A percentile compares a stretch with the other conserved stretches of the same genome.
These are phyloP conservation scores for Lachnellula arida DNA, from an alignment of 2,329 filamentous ascomycete species.

Conservation along the genomic window DNA sequence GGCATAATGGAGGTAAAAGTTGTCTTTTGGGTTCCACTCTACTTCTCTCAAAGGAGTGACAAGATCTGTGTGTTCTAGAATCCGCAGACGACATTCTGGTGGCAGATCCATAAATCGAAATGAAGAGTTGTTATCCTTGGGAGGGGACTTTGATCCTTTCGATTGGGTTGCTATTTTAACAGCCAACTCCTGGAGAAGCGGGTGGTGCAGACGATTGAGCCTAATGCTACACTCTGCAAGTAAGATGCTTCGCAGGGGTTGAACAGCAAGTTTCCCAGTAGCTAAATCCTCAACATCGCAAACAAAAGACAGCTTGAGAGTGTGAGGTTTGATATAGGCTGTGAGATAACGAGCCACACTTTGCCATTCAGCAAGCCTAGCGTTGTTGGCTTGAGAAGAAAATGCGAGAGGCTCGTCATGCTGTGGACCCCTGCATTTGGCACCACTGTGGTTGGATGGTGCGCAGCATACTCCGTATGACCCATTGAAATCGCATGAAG, in stretches of 20 bases:
- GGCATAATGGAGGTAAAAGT: not conserved
- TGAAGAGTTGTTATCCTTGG: not conserved
- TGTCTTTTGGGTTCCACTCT: not conserved
- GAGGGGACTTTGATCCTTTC: not conserved
- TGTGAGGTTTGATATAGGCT: not conserved
- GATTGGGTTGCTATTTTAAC: not conserved
- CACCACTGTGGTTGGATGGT: fast-evolving
- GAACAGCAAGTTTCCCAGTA: not conserved
- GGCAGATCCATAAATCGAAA: not conserved
- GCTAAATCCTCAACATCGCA: not conserved
- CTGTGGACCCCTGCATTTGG: too few relatives aligned
- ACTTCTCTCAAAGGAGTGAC: not conserved
- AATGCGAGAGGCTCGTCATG: not conserved
- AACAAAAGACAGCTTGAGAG: not conserved
- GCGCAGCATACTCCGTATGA: too few relatives aligned
- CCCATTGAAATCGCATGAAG: not conserved
- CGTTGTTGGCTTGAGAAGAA: not conserved
- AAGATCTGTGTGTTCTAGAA: not conserved
- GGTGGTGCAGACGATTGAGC: not conserved
- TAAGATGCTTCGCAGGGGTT: not conserved
- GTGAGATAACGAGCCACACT: not conserved
- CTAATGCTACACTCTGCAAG: not conserved
- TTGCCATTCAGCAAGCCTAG: not conserved
- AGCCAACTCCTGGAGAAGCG: not conserved
- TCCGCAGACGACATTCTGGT: not conserved